Conservation (phyloP, 176 grass and related monocot genomes). For the Bromus sterilis region DNA sequence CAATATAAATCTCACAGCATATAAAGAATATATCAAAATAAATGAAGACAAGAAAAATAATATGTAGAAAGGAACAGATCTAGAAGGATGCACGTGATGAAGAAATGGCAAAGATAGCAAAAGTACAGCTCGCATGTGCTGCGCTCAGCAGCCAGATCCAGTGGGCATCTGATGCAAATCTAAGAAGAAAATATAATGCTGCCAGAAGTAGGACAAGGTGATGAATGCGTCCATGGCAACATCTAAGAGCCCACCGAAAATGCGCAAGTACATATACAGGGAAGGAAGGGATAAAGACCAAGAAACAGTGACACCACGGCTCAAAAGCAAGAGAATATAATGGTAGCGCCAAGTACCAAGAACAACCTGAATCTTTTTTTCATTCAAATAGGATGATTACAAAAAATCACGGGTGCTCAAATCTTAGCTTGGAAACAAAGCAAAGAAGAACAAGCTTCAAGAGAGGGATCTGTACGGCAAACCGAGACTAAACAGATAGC, state of each 20-base stretch:
- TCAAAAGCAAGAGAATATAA: constrained; percentile 5
- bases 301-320: background rate
- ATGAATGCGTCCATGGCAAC: background rate
- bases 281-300: background rate
- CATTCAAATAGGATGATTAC: too few relatives aligned
- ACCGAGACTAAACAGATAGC: too few relatives aligned
- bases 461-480: background rate
- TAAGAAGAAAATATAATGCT: background rate
- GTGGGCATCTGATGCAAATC: background rate
- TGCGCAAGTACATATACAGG: background rate
- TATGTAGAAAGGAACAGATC: too few relatives aligned
- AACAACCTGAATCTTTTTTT: background rate
- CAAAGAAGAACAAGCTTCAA: background rate
- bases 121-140: background rate
- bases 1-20: too few relatives aligned
- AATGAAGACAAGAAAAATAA: too few relatives aligned
- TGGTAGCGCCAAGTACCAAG: background rate
- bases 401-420: background rate
- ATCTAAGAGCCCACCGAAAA: background rate
- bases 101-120: background rate
- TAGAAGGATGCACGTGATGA: background rate
- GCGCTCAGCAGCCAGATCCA: background rate
- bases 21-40: too few relatives aligned
- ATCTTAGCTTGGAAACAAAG: too few relatives aligned
- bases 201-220: too few relatives aligned